Conservation (phyloP, 1,284 basidiomycete genomes). For the Salmacisia buchloeana region DNA sequence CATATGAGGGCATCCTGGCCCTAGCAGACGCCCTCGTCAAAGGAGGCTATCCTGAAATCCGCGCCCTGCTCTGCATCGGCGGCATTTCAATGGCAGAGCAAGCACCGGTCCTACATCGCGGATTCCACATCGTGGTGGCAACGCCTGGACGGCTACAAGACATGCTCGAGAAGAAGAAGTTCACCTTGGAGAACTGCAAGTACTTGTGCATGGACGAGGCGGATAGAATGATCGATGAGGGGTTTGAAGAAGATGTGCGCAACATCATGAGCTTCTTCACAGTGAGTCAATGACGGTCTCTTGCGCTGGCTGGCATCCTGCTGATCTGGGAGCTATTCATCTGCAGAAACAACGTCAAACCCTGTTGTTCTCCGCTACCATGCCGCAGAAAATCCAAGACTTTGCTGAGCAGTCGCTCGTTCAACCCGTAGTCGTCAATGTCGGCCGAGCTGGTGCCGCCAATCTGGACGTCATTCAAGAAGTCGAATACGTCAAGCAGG, state of each 20-base stretch:
- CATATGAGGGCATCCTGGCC: slow-evolving; percentile 82
- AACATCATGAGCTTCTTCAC: slow-evolving; percentile 99
- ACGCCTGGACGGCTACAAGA: slow-evolving; percentile 54
- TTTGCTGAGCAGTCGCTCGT: slow-evolving; percentile 94
- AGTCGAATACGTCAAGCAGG: slow-evolving; percentile 97
- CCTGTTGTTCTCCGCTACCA: slow-evolving; percentile 92
- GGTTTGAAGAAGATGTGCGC: slow-evolving; percentile 96
- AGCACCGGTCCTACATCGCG: slow-evolving; percentile 77
- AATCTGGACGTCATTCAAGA: slow-evolving; percentile 95
- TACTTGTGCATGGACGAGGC: slow-evolving; percentile 98
- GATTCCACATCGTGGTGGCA: slow-evolving; percentile 93
- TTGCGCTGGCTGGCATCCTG: not conserved
- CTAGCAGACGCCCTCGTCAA: slow-evolving; percentile 79
- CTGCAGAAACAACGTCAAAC: slow-evolving; percentile 79
- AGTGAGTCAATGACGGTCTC: slow-evolving; percentile 16
- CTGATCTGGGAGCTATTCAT: not conserved
- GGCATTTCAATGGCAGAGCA: slow-evolving; percentile 98
- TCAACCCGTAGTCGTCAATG: slow-evolving; percentile 87
- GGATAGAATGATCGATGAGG: slow-evolving; percentile 97
- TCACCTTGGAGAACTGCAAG: slow-evolving; percentile 72
- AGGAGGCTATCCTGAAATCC: slow-evolving; percentile 70
- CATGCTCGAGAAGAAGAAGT: slow-evolving; percentile 77
- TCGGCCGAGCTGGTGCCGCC: slow-evolving; percentile 94
- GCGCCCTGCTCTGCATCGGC: slow-evolving; percentile 83
- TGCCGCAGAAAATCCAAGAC: slow-evolving; percentile 97